A percentile compares a stretch with the other conserved stretches of the same genome.
Conservation (phyloP, 202 grass and related monocot species). For the Schoenoplectus triqueter region DNA sequence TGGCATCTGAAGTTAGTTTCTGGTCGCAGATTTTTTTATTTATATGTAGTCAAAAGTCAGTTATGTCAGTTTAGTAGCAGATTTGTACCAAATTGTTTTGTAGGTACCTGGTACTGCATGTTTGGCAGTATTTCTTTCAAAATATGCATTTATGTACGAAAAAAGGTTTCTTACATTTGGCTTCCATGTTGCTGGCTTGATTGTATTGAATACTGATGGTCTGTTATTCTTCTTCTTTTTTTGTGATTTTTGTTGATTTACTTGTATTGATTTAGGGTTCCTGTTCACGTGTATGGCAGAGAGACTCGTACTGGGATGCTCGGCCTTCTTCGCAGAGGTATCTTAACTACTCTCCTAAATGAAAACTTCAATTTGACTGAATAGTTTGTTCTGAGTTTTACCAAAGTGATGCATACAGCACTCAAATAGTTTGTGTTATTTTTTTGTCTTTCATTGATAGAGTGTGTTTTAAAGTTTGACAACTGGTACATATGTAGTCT, state of each 20-base stretch:
- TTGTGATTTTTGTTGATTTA: background rate
- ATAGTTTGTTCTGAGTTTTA: background rate
- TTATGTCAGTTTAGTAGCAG: background rate
- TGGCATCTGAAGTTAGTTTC: background rate
- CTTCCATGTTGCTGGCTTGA: background rate
- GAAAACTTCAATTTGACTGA: background rate
- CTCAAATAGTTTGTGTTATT: background rate
- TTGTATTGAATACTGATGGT: background rate
- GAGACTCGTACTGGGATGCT: conserved; percentile 78
- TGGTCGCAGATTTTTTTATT: background rate
- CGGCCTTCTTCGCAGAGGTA: conserved; percentile 81
- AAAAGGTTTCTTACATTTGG: background rate
- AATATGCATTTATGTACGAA: background rate
- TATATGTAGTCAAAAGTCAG: background rate
- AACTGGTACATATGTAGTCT: conserved; percentile 18
- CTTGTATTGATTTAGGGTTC: conserved; percentile 62
- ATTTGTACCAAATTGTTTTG: background rate
- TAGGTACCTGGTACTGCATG: background rate
- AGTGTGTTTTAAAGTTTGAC: background rate
- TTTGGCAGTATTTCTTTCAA: background rate
- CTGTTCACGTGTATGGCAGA: conserved; percentile 87
- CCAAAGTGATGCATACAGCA: background rate
- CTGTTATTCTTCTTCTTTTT: background rate
- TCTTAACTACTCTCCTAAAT: conserved; percentile 13
- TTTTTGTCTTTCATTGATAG: background rate